phyloP scores from a whole-genome alignment of 2,329 filamentous ascomycete species.

The Chrysoporthe puriensis region DNA sequence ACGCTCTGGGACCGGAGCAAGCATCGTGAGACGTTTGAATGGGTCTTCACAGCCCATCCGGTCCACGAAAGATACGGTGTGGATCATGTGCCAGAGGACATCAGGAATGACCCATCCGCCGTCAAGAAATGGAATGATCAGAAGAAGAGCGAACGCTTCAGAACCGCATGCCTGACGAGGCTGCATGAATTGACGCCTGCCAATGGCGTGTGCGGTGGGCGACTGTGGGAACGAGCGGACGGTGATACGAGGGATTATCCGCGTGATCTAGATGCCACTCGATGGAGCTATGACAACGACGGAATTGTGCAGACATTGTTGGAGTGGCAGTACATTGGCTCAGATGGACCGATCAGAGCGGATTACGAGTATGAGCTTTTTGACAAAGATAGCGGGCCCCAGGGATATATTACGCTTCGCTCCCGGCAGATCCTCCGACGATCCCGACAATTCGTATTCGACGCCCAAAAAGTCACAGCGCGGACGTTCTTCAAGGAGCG shows the following conservation, averaged over 20 bases:
- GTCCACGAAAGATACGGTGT: neutral
- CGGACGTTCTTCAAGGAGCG: neutral
- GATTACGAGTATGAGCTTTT: neutral
- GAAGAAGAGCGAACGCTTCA: constrained; percentile 6
- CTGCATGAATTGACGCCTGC: constrained; percentile 11
- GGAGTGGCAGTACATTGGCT: constrained; percentile 3
- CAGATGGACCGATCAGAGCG: neutral
- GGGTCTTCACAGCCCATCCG: constrained; percentile 15
- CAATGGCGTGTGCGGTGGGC: constrained; percentile 12
- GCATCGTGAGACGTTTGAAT: constrained; percentile 3
- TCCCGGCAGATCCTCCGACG: neutral
- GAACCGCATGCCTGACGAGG: constrained; percentile 15
- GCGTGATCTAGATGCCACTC: constrained; percentile 3
- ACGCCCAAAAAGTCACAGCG: neutral
- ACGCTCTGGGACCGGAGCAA: constrained; percentile 14
- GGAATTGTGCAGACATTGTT: neutral
- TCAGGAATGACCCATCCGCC: neutral
- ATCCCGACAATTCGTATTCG: neutral
- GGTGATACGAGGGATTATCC: constrained; percentile 3
- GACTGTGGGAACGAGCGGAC: constrained; percentile 5
- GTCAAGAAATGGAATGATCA: neutral
- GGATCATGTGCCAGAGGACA: neutral
- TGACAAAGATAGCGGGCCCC: neutral
- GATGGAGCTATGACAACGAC: neutral
- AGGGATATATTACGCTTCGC: neutral